Conservation (phyloP, 2,329 filamentous ascomycete genomes). For the Bipolaris victoriae region DNA sequence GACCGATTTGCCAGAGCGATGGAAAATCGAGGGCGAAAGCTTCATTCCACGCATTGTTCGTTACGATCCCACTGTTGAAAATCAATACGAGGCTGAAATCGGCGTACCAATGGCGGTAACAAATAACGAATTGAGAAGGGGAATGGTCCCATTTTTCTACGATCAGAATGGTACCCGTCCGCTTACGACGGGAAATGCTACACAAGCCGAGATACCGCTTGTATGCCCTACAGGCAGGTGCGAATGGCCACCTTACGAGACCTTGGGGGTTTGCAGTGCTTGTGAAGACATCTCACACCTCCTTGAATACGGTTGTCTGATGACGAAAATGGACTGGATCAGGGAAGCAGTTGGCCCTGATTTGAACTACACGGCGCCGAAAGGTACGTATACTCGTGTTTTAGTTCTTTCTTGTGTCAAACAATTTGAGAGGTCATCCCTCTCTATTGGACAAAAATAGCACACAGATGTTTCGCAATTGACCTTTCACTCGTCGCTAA, state of each 20-base stretch:
- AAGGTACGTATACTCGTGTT: not conserved
- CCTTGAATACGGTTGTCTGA: slow-evolving; percentile 24
- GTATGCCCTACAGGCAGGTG: slow-evolving; percentile 34
- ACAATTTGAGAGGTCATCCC: not conserved
- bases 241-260: slow-evolving; percentile 29
- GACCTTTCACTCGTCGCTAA: not conserved
- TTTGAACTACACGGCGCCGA: slow-evolving; percentile 6
- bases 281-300: slow-evolving; percentile 27
- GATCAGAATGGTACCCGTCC: slow-evolving; percentile 26
- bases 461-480: not conserved
- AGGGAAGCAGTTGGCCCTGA: slow-evolving; percentile 6
- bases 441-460: not conserved
- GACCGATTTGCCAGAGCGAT: slow-evolving; percentile 15
- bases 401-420: not conserved
- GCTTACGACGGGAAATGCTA: slow-evolving; percentile 18
- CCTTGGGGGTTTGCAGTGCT: slow-evolving; percentile 31
- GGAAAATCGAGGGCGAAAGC: slow-evolving; percentile 18
- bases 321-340: slow-evolving; percentile 26
- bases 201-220: slow-evolving; percentile 32
- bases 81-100: not conserved
- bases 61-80: slow-evolving; percentile 8
- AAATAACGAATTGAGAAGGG: not conserved
- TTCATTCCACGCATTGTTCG: slow-evolving; percentile 17
- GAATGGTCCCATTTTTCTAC: slow-evolving; percentile 22
- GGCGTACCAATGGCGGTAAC: not conserved